phyloP scores from a whole-genome alignment of 306 rosid species.

The Trichosanthes truncata region DNA sequence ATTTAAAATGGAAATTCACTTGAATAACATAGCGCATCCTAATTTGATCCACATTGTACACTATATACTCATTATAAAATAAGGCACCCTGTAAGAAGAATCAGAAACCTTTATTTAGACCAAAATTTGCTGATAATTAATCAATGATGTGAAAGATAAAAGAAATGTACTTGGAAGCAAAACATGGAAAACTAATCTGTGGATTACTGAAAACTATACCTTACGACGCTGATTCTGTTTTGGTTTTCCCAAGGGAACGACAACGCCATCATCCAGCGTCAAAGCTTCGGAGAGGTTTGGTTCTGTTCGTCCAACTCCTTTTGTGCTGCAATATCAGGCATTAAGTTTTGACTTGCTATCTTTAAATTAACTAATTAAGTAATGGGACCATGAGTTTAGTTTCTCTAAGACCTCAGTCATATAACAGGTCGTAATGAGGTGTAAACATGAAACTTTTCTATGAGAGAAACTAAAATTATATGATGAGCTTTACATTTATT shows the following conservation, averaged over 20 bases:
- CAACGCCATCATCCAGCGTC: slow-evolving; percentile 50
- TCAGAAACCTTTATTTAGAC: background rate
- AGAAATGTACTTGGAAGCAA: background rate
- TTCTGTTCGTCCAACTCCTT: slow-evolving; percentile 75
- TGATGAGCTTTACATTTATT: background rate
- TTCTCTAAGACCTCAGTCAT: background rate
- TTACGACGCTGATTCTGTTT: slow-evolving; percentile 11
- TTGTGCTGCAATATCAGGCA: slow-evolving; percentile 51
- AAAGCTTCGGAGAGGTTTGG: slow-evolving; percentile 60
- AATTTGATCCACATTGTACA: slow-evolving; percentile 78
- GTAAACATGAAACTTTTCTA: background rate
- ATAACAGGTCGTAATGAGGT: background rate
- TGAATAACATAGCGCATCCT: slow-evolving; percentile 77
- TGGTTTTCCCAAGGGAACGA: slow-evolving; percentile 70
- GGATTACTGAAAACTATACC: slow-evolving; percentile 23
- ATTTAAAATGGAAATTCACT: slow-evolving; percentile 54
- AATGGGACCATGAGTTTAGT: background rate
- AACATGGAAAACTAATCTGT: background rate
- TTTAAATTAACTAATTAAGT: background rate
- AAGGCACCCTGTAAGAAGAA: slow-evolving; percentile 48
- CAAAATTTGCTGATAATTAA: background rate
- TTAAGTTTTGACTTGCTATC: slow-evolving; percentile 4
- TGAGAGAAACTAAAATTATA: background rate
- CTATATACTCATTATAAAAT: slow-evolving; percentile 80
- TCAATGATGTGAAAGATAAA: background rate